Conservation (phyloP, 352 stramenopile genomes). For the Globisporangium yorkense region DNA sequence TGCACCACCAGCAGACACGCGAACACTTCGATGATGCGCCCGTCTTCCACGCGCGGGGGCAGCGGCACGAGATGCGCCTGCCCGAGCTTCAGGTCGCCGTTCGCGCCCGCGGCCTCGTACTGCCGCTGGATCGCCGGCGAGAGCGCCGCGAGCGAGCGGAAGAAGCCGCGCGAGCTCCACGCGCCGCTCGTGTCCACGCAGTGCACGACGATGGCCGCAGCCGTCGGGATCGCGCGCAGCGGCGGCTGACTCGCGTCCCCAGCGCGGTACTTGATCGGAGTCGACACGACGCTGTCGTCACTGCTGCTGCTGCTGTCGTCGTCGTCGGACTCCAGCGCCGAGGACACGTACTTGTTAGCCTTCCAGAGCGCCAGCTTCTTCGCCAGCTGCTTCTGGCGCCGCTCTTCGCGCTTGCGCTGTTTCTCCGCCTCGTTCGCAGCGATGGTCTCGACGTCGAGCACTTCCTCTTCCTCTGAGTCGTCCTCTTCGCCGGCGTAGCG, state of each 20-base stretch:
- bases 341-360: slow-evolving; percentile 57
- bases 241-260: slow-evolving; percentile 53
- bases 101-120: slow-evolving; percentile 50
- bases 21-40: slow-evolving; percentile 20
- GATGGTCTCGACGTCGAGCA: slow-evolving; percentile 13
- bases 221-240: slow-evolving; percentile 12
- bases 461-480: slow-evolving; percentile 30
- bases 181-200: slow-evolving; percentile 72
- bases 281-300: slow-evolving; percentile 2
- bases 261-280: slow-evolving; percentile 36
- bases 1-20: slow-evolving; percentile 74
- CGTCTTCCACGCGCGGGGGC: slow-evolving; percentile 9
- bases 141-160: slow-evolving; percentile 45
- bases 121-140: slow-evolving; percentile 49
- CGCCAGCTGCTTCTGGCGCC: slow-evolving; percentile 29
- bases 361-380: slow-evolving; percentile 54
- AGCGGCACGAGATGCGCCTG: slow-evolving; percentile 61
- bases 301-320: slow-evolving; percentile 1
- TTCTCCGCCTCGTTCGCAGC: slow-evolving; percentile 38
- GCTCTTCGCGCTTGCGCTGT: slow-evolving; percentile 31
- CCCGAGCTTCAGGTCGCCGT: slow-evolving; percentile 65
- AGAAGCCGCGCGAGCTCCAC: slow-evolving; percentile 73
- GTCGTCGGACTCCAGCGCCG: slow-evolving; percentile 20
- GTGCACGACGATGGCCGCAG: slow-evolving; percentile 52
- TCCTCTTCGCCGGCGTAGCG: slow-evolving; percentile 30